Base-by-base conservation (phyloP, 805 yeast genomes). In the Yarrowia yakushimensis region DNA sequence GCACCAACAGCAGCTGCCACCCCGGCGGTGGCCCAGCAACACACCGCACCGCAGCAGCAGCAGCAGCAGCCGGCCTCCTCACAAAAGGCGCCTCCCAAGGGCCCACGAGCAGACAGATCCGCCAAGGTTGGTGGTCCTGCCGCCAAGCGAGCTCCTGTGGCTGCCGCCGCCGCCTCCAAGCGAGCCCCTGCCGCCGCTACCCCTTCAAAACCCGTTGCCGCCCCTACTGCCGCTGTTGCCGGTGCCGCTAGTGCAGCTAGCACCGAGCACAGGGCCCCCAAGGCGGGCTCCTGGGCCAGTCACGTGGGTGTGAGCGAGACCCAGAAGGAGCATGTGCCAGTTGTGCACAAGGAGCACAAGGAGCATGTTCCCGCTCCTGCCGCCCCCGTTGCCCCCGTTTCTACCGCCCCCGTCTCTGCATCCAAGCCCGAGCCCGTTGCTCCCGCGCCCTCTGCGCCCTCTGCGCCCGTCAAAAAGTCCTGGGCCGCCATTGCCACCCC, bases 401-500 rank as follows among this genome's bases (percentile, higher is more conserved):
- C 64, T 10, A 20, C 62, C 22, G 36, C 62, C 12, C 2, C 62
- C 30, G 62, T 36, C 34, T 39, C 61, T 57, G 46, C 65, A 57
- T 66, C 72, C 22, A 8, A 2, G 12, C 31, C 31, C 12, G 2
- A 12, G n/a, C 34, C 34, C 13, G 7, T 33, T 3, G 10, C 15
- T 31, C 64, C 63, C 45, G 65, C 52, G 60, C 43, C 65, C 50
- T 59, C 57, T 42, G 63, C 64, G 27, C 46, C 61, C 8, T 52
- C 63, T 55, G 66, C 61, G 8, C 61, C 68, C 30, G 60, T 45
- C 65, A 72, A 77, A 67, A 77, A 78, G 69, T 79, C 90, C 5
- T 86, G 90, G 88, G 90, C 90, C 30, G 82, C 91, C 17, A 82
- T 86, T 68, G 85, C 86, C 60, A 75, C 83, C 63, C 85, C 90